A percentile compares a stretch with the other conserved stretches of the same genome.
Conservation (phyloP, 129 eudicot genomes). For the Scalesia atractyloides region DNA sequence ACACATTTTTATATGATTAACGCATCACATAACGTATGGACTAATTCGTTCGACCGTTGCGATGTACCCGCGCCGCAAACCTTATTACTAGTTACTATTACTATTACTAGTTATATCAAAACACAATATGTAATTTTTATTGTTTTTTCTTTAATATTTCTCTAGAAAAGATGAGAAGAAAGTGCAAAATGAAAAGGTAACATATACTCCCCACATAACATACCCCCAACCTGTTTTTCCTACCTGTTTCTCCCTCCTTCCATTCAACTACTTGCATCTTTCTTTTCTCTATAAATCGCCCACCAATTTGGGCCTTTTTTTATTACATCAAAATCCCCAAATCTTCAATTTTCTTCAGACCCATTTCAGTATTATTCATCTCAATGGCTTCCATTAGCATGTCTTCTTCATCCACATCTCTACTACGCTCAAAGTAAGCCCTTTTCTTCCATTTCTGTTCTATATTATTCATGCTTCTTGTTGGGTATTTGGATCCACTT, state of each 20-base stretch:
- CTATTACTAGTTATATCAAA: no score
- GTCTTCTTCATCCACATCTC: slow-evolving; percentile 64
- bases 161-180: no score
- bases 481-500: slow-evolving; percentile 21
- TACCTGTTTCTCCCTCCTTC: slow-evolving; percentile 8
- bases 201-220: no score
- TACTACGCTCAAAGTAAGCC: slow-evolving; percentile 55
- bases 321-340: background rate
- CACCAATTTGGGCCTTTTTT: slow-evolving; percentile 10
- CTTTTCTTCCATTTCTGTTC: background rate
- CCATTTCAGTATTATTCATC: slow-evolving; percentile 18
- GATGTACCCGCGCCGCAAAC: no score
- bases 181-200: no score
- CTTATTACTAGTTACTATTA: no score
- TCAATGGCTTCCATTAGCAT: slow-evolving; percentile 62
- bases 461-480: background rate
- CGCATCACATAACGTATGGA: no score
- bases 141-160: no score
- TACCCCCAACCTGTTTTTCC: background rate
- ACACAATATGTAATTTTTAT: no score
- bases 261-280: background rate
- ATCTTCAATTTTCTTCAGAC: background rate
- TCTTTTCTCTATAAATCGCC: slow-evolving; percentile 19
- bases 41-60: no score
- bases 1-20: no score